Evolutionary conservation across 2,329 filamentous ascomycete species (phyloP).

Genomic region (Ambrosiella cleistominuta): DNA sequence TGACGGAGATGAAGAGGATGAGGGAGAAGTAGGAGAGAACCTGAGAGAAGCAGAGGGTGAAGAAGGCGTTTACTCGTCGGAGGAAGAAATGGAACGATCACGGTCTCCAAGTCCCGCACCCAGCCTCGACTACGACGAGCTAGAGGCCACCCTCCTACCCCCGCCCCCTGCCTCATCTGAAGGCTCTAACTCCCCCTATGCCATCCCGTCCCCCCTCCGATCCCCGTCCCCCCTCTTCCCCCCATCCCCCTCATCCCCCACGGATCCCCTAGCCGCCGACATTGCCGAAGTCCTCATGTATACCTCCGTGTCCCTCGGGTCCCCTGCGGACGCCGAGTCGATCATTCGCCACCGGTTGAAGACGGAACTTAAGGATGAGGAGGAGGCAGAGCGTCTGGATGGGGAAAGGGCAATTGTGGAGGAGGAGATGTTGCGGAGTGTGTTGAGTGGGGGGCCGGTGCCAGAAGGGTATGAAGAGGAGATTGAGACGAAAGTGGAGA

Average conservation of each 20-base stretch:
- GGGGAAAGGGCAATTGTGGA: slow-evolving; percentile 23
- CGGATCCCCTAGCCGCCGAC: slow-evolving; percentile 11
- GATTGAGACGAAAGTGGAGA: neutral
- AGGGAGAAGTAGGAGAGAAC: slow-evolving; percentile 12
- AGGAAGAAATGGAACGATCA: slow-evolving; percentile 15
- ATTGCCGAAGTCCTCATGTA: slow-evolving; percentile 24
- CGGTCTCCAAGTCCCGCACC: neutral
- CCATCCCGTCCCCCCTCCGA: neutral
- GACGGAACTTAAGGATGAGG: slow-evolving; percentile 26
- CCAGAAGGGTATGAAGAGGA: slow-evolving; percentile 20
- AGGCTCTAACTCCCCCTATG: neutral
- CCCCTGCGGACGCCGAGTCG: slow-evolving; percentile 21
- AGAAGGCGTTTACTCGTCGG: slow-evolving; percentile 7
- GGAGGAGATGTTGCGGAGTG: slow-evolving; percentile 29
- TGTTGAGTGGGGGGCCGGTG: slow-evolving; percentile 23
- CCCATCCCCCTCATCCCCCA: neutral
- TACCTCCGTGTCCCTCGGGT: slow-evolving; percentile 24
- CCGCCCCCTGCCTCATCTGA: neutral
- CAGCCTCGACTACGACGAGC: neutral
- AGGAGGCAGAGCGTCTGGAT: slow-evolving; percentile 27
- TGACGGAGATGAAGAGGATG: slow-evolving; percentile 16
- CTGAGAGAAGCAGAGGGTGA: slow-evolving; percentile 15
- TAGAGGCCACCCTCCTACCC: neutral
- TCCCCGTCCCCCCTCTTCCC: slow-evolving; percentile 7
- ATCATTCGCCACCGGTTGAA: slow-evolving; percentile 24